Base-by-base conservation (phyloP, 2,329 filamentous ascomycete genomes). In the Leptographium galeiforme region DNA sequence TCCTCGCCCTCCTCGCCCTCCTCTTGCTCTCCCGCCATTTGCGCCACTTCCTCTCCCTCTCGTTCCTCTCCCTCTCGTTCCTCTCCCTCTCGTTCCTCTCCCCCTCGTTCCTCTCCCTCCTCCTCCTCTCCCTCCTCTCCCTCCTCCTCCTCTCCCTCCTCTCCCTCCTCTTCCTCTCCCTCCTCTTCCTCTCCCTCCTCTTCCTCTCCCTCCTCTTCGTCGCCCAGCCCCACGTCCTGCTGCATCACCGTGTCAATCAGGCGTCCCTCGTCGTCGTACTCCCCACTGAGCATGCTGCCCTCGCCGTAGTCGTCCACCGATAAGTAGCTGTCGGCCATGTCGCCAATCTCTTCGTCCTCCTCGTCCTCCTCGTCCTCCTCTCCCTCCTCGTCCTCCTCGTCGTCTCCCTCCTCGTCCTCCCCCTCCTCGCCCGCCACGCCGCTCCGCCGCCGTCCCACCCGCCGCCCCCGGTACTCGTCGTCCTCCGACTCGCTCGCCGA, bases 401-500 rank as follows among this genome's bases (percentile, higher is more conserved):
- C 61, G 32, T 65, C 46, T 10, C 43, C 73, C 8, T 38, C 33
- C 12, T 50, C 39, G 2, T 49, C 46, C 8, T 45, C 32, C 30
- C 45, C 62, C 51, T 70, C 66, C 18, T 78, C 76, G 2, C 18
- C 39, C 33, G 78, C 76, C 16, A 81, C 79, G 46, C 58, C 65
- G 18, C 1, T 70, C 73, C 10, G 78, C 74, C 16, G 32, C 30
- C 34, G 44, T 51, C 32, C 41, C 25, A 25, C 25, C 2, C 30
- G 34, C 25, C 51, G 53, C 18, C 53, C 56, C 30, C 53, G 53
- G 19, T 25, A 38, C n/a, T 16, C 47, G 18, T 76, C 73, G 8
- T 74, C 77, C 2, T 77, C 78, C 36, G 76, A 82, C 57, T 93
- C 90, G 46, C 86, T 94, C 51, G 85, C 86, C 1, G 87, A 89